These are phyloP conservation scores for Gonapodya sp. DNA, from an alignment of 192 early-diverging fungal genomes.

Conservation along the genomic window DNA sequence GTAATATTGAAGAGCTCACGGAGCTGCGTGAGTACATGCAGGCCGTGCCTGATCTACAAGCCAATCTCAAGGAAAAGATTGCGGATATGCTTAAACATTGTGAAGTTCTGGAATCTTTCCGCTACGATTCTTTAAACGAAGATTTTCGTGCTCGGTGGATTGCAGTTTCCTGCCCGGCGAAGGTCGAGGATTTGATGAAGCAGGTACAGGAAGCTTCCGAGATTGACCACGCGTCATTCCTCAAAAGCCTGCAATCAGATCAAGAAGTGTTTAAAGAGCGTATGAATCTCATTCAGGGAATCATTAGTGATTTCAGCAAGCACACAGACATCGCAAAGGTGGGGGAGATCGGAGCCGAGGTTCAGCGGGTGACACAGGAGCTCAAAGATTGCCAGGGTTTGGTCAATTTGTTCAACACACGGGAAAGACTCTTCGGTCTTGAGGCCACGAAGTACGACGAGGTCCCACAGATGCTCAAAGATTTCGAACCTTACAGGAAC, in stretches of 20 bases:
- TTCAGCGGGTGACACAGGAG: conserved; percentile 40
- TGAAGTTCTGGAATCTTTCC: conserved; percentile 46
- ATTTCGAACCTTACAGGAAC: conserved; percentile 39
- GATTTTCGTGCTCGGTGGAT: conserved; percentile 43
- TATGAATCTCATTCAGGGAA: conserved; percentile 29
- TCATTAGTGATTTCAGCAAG: conserved; percentile 35
- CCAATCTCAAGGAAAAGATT: conserved; percentile 27
- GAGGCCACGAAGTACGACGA: conserved; percentile 38
- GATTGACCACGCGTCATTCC: conserved; percentile 39
- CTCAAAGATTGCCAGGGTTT: conserved; percentile 39
- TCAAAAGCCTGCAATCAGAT: conserved; percentile 38
- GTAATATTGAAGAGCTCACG: conserved; percentile 51
- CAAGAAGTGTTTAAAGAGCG: conserved; percentile 58
- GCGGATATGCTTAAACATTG: conserved; percentile 44
- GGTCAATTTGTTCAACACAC: conserved; percentile 38
- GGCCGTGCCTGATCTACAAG: conserved; percentile 40
- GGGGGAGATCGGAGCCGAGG: conserved; percentile 43
- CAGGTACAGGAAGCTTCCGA: conserved; percentile 30
- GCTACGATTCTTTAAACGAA: conserved; percentile 46
- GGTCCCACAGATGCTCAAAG: conserved; percentile 27
- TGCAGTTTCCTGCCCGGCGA: conserved; percentile 40
- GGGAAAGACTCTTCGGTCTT: conserved; percentile 50
- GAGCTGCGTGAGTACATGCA: conserved; percentile 48
- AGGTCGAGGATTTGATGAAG: conserved; percentile 40
- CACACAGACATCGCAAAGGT: conserved; percentile 49